Base-by-base conservation (phyloP, 2,329 filamentous ascomycete species). In the Colletotrichum spaethianum region DNA sequence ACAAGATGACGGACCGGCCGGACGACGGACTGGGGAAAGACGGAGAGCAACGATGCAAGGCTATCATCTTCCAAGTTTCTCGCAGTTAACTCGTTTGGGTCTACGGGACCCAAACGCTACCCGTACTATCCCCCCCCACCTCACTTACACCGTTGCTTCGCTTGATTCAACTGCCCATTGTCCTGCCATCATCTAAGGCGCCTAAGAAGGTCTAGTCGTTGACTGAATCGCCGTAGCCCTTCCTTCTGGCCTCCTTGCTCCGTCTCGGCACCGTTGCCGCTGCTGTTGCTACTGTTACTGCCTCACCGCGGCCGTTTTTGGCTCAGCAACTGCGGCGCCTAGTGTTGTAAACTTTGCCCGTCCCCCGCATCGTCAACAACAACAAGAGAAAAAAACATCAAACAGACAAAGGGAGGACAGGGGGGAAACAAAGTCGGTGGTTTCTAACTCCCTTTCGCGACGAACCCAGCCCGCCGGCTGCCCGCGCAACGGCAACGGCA, bases 111-210 rank as follows among this genome's bases (percentile, higher is more conserved):
- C 56, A 40, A 44, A 60, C 23, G 42, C 26, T n/a, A 40, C 56
- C 38, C 36, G 18, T 31, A 28, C 38, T 33, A n/a, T 31, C 18
- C 8, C n/a, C 14, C 9, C 14, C n/a, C n/a, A n/a, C 38, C 60
- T 26, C 59, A 70, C 55, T 67, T 67, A 67, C 55, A 67, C 63
- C 63, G 63, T 70, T 56, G 56, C 56, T 48, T 67, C 63, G 67
- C 63, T 62, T 70, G 63, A 40, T 9, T 31, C 5, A 26, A 20
- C 44, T 2, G 36, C 26, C 36, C 46, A 23, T 62, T 44, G 31
- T 63, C 40, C 12, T 63, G 55, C n/a, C 64, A 14, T 42, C 14
- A 18, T 16, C 38, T 23, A 14, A 2, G 2, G n/a, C 48, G 66
- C 61, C 26, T 36, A 28, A 26, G 12, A 52, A 33, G 31, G 46